Conservation (phyloP, 192 early-diverging fungal species). For the Funneliformis geosporum region DNA sequence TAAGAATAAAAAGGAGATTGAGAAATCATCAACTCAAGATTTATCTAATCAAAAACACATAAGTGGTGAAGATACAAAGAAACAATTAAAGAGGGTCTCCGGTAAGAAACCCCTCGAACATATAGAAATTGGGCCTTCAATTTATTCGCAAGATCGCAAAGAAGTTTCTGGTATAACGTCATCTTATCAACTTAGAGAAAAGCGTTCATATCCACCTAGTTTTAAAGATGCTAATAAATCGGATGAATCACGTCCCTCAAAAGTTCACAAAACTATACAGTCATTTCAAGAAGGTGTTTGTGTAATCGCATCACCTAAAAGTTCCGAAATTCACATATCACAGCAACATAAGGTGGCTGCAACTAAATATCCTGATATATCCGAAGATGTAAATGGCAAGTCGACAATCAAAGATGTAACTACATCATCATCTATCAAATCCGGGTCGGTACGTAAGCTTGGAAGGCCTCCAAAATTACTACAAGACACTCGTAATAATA, state of each 20-base stretch:
- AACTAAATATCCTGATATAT: neutral
- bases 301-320: neutral
- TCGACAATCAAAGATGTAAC: neutral
- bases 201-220: neutral
- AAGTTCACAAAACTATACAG: neutral
- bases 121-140: neutral
- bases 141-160: neutral
- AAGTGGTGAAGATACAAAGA: neutral
- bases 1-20: neutral
- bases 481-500: neutral
- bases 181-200: constrained; percentile 3
- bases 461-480: constrained; percentile 12
- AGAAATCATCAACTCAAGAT: neutral
- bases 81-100: neutral
- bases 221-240: neutral
- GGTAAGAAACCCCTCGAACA: neutral
- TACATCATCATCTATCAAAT: neutral
- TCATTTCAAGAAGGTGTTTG: neutral
- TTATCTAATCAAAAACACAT: neutral
- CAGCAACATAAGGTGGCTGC: neutral
- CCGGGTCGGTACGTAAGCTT: neutral
- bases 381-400: neutral
- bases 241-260: neutral
- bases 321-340: neutral
- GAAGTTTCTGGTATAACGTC: neutral